phyloP scores from a whole-genome alignment of 805 yeast genomes.

The Starmerella riodocensis region DNA sequence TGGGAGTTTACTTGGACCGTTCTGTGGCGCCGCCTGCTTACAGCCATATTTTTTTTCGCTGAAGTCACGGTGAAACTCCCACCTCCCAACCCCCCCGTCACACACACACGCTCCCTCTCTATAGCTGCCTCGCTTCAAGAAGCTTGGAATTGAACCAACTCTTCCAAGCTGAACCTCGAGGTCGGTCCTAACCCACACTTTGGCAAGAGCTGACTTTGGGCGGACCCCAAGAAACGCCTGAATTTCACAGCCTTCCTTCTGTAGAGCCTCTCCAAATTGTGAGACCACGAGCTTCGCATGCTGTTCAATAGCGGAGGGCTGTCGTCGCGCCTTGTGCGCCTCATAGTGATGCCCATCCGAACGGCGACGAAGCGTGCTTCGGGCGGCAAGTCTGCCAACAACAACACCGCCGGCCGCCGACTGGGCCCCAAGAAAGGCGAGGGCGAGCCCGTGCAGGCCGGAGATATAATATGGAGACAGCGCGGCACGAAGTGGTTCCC shows the following conservation, averaged over 20 bases:
- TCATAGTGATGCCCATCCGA: conserved; percentile 38
- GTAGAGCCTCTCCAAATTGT: conserved; percentile 2
- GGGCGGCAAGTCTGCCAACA: conserved; percentile 87
- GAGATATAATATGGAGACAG: conserved; percentile 83
- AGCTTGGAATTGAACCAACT: no score
- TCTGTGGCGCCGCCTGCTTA: no score
- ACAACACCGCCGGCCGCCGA: conserved; percentile 89
- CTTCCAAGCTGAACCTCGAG: no score
- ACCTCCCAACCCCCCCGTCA: no score
- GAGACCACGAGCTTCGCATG: conserved; percentile 1
- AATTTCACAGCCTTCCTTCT: neutral
- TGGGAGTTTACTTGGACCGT: no score
- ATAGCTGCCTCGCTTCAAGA: no score
- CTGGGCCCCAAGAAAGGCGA: conserved; percentile 83
- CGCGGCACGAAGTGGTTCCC: conserved; percentile 92
- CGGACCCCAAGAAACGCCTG: no score
- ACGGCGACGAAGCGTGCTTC: conserved; percentile 88
- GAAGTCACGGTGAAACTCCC: no score
- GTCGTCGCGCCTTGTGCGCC: conserved; percentile 16
- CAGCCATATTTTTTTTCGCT: no score
- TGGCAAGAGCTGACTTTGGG: no score
- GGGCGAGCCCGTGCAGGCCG: conserved; percentile 60
- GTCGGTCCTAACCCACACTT: no score
- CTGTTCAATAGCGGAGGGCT: conserved; percentile 9
- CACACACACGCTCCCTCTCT: no score